Evolutionary conservation across 495 filamentous ascomycete genomes (phyloP).

Genomic region (Trypethelium eluteriae): DNA sequence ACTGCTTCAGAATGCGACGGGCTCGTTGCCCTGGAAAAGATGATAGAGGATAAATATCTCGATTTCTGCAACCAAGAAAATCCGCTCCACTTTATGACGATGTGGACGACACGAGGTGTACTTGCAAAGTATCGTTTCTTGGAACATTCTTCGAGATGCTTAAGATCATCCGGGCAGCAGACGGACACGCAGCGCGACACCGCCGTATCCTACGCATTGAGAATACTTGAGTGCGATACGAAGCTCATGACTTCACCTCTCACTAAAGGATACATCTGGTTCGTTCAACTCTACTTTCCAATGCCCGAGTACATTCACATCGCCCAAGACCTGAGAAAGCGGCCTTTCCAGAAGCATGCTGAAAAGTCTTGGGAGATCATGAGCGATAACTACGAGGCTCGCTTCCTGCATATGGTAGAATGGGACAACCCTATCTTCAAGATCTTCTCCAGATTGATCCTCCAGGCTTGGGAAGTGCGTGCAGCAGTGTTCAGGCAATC

Average conservation of each 20-base stretch:
- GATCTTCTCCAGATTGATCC: conserved; percentile 40
- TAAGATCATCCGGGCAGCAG: conserved; percentile 18
- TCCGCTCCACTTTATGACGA: conserved; percentile 48
- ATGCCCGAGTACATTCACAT: conserved; percentile 47
- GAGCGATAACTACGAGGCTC: conserved; percentile 45
- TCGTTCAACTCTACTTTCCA: conserved; percentile 43
- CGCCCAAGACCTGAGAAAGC: conserved; percentile 40
- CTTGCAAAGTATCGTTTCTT: conserved; percentile 44
- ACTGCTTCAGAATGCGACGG: conserved; percentile 25
- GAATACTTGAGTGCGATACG: conserved; percentile 44
- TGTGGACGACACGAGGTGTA: conserved; percentile 42
- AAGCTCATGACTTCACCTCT: conserved; percentile 43
- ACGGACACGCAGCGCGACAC: conserved; percentile 36
- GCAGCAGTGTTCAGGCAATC: background rate
- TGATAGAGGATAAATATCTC: conserved; percentile 45
- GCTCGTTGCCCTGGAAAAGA: conserved; percentile 37
- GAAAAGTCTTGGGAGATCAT: conserved; percentile 42
- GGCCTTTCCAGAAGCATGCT: conserved; percentile 33
- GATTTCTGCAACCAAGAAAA: conserved; percentile 42
- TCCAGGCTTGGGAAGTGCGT: conserved; percentile 42
- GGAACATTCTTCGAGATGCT: conserved; percentile 39
- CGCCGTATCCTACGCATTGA: conserved; percentile 37
- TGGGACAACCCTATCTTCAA: conserved; percentile 36
- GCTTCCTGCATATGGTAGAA: conserved; percentile 23
- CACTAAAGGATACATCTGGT: conserved; percentile 43